These are phyloP conservation scores for Penicillium sp. DNA, from an alignment of 2,329 filamentous ascomycete genomes.

Conservation along the genomic window DNA sequence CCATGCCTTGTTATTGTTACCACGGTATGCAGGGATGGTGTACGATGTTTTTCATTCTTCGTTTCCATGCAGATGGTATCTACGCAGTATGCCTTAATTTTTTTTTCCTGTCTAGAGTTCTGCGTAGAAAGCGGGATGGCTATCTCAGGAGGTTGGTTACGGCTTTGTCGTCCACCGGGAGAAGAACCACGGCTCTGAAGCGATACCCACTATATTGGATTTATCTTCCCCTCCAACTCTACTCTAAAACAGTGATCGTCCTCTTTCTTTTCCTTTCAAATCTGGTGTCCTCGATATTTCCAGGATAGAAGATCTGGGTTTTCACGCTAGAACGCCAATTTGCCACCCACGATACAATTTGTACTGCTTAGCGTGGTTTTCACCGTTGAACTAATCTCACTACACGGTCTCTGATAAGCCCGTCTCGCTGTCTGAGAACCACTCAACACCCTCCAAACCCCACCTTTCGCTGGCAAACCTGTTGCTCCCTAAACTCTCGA, in stretches of 20 bases:
- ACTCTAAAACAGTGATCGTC: constrained; percentile 4
- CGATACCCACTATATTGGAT: constrained; percentile 4
- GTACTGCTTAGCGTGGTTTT: constrained; percentile 13
- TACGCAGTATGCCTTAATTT: not conserved
- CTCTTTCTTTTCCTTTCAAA: not conserved
- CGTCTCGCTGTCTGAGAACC: not conserved
- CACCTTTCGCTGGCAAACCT: not conserved
- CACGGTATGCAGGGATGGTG: constrained; percentile 31
- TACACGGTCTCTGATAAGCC: not conserved
- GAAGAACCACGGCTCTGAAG: constrained; percentile 14
- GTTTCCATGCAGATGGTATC: constrained; percentile 16
- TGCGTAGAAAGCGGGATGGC: too few species aligned
- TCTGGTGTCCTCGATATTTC: not conserved
- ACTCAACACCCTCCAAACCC: not conserved
- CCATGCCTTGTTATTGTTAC: constrained; percentile 20
- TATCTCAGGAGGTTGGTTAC: too few species aligned
- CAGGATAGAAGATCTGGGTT: not conserved
- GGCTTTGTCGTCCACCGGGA: not conserved
- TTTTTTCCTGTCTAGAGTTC: too few species aligned
- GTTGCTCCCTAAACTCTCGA: not conserved
- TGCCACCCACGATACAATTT: constrained; percentile 2
- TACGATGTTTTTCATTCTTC: constrained; percentile 23
- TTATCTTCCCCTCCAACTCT: not conserved
- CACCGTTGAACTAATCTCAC: constrained; percentile 14
- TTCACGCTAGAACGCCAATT: constrained; percentile 10